Evolutionary conservation across 495 filamentous ascomycete genomes (phyloP), one percentile per base, ranked within the genome.

Genomic region (Aspergillus steynii): DNA sequence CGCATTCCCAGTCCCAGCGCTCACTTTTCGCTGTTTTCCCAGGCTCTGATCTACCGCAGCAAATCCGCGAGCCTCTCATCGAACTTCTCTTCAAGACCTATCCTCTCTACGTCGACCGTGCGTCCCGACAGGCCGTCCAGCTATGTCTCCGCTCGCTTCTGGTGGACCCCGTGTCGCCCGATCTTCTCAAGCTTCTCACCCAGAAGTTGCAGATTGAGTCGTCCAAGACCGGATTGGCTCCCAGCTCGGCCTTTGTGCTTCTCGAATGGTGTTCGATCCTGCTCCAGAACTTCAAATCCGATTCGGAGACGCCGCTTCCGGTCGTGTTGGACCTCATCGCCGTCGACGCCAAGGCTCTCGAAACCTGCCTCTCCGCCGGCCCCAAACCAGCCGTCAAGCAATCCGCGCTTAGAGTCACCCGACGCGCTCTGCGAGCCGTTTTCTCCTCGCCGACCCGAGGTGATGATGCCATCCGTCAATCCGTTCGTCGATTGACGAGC

Each of bases 211-310:
- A 80, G 56, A 61, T 59, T 6, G 96, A 99, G 74, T 80, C 89
- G 0, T 76, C 83, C 47, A 97, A 96, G 70, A 70, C 77, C 4
- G 86, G 85, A 29, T 85, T 98, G 62, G 90, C 94, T 27, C 76
- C 90, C 1, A 82, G 84, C 27, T 92, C 86, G 68, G 90, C 92
- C 1, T 93, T 97, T 66, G 90, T 96, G n/a, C 78, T 99, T 62
- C 78, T 94, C 12, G 90, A 94, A 68, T 99, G 93, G 95, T 91
- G 88, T 69, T 90, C 86, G 52, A 69, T 93, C 60, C 73, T 96
- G 12, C 75, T 95, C 48, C 86, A 90, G 67, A 78, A 85, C 82
- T 49, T 81, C 71, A 57, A 78, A 75, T 59, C 83, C 70, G 59
- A 78, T 71, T 31, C 72, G 74, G 70, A 77, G 48, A 72, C 71